These are phyloP conservation scores for Gonium pectorale DNA, from an alignment of 139 green algal genomes.

Conservation along the genomic window DNA sequence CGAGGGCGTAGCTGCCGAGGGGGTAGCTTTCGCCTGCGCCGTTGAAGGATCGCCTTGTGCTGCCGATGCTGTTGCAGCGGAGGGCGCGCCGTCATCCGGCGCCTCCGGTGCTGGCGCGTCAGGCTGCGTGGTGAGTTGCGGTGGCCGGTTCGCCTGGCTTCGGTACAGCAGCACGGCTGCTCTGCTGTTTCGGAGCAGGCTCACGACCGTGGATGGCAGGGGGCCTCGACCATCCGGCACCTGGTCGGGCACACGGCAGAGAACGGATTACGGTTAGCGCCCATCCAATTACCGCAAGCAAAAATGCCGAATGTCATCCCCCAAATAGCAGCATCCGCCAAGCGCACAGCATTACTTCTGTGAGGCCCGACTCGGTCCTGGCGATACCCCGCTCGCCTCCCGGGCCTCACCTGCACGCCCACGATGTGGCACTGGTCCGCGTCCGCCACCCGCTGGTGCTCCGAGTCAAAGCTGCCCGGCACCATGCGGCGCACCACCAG, in stretches of 20 bases:
- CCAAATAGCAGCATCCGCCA: background rate
- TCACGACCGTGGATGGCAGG: slow-evolving; percentile 3
- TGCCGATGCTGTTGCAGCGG: too few relatives aligned
- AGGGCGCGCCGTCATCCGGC: too few relatives aligned
- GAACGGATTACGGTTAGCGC: background rate
- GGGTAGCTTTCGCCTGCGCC: too few relatives aligned
- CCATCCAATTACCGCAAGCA: background rate
- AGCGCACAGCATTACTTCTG: background rate
- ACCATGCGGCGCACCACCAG: slow-evolving; percentile 27
- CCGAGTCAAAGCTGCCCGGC: slow-evolving; percentile 14
- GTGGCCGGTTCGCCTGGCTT: background rate
- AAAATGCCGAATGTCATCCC: background rate
- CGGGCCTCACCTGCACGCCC: slow-evolving; percentile 9
- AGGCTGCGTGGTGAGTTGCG: too few relatives aligned
- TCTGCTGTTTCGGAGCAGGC: slow-evolving; percentile 8
- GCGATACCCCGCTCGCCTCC: too few relatives aligned
- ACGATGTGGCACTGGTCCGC: slow-evolving; percentile 40
- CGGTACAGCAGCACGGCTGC: slow-evolving; percentile 38
- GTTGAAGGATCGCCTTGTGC: too few relatives aligned
- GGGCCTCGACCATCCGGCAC: slow-evolving; percentile 36
- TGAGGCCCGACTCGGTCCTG: background rate
- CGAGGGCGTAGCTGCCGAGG: too few relatives aligned
- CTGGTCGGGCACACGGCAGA: background rate
- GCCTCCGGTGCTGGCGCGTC: too few relatives aligned
- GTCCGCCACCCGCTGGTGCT: slow-evolving; percentile 25